phyloP scores from a whole-genome alignment of 2,329 filamentous ascomycete genomes.

The Beauveria sp. region DNA sequence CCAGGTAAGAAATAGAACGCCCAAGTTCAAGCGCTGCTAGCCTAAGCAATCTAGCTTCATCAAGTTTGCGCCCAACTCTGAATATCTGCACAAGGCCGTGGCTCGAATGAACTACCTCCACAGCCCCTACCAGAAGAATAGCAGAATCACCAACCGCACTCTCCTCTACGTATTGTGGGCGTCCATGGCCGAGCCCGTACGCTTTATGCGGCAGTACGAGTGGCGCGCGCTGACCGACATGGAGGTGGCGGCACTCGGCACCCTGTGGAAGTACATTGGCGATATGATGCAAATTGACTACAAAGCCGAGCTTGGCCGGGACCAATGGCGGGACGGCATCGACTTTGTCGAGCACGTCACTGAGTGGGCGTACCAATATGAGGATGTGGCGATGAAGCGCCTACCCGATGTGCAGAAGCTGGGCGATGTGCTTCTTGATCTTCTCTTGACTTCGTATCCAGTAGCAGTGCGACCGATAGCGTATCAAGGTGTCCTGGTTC shows the following conservation, averaged over 20 bases:
- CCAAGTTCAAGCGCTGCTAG: not conserved
- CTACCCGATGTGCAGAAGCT: conserved; percentile 39
- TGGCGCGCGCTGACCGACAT: conserved; percentile 62
- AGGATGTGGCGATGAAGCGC: conserved; percentile 50
- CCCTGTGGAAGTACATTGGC: conserved; percentile 64
- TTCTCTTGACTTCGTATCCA: conserved; percentile 52
- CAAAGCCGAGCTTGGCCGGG: conserved; percentile 26
- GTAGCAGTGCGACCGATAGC: conserved; percentile 36
- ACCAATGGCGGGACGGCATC: conserved; percentile 40
- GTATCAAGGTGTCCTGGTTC: conserved; percentile 43
- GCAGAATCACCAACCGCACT: conserved; percentile 30
- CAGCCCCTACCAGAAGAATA: conserved; percentile 26
- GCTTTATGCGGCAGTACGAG: conserved; percentile 59
- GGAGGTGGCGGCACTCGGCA: conserved; percentile 59
- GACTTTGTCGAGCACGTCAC: conserved; percentile 44
- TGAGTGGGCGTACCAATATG: conserved; percentile 48
- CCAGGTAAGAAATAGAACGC: conserved; percentile 21
- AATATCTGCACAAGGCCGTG: conserved; percentile 27
- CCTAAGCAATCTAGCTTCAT: conserved; percentile 20
- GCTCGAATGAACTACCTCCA: conserved; percentile 35
- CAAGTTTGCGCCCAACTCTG: conserved; percentile 22
- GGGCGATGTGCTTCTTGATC: conserved; percentile 51
- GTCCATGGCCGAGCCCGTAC: conserved; percentile 57
- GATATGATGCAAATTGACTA: conserved; percentile 61
- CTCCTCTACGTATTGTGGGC: conserved; percentile 39